Conservation (phyloP, 148 eudicot species). For the Chenopodium quinoa region DNA sequence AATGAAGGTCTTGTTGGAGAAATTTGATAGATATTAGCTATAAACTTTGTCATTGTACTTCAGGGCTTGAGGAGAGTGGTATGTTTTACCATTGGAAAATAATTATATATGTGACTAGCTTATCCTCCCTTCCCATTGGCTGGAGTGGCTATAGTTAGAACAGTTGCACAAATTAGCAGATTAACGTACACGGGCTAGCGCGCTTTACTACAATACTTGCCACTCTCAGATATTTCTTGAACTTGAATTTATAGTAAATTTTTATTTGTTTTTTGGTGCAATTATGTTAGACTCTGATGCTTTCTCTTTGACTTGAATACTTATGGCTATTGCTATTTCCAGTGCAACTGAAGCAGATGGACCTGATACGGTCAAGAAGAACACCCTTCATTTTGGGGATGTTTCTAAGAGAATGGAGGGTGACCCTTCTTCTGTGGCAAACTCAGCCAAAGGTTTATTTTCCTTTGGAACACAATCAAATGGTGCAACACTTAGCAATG, state of each 20-base stretch:
- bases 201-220: not conserved
- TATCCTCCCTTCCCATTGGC: not conserved
- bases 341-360: slow-evolving; percentile 28
- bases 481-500: slow-evolving; percentile 29
- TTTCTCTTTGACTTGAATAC: not conserved
- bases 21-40: not conserved
- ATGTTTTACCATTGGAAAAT: not conserved
- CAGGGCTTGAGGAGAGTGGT: not conserved
- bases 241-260: not conserved
- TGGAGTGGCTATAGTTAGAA: not conserved
- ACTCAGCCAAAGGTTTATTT: slow-evolving; percentile 30
- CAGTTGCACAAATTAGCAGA: not conserved
- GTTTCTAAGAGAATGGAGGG: slow-evolving; percentile 26
- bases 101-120: not conserved
- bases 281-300: not conserved
- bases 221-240: not conserved
- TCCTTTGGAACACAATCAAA: slow-evolving; percentile 27
- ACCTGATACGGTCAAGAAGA: slow-evolving; percentile 25
- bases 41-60: not conserved
- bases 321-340: slow-evolving; percentile 22
- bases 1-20: not conserved
- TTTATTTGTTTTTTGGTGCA: not conserved
- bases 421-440: slow-evolving; percentile 5
- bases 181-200: not conserved
- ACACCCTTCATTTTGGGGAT: slow-evolving; percentile 23